Conservation (phyloP, 805 yeast species). For the Ogataea dorogensis region DNA sequence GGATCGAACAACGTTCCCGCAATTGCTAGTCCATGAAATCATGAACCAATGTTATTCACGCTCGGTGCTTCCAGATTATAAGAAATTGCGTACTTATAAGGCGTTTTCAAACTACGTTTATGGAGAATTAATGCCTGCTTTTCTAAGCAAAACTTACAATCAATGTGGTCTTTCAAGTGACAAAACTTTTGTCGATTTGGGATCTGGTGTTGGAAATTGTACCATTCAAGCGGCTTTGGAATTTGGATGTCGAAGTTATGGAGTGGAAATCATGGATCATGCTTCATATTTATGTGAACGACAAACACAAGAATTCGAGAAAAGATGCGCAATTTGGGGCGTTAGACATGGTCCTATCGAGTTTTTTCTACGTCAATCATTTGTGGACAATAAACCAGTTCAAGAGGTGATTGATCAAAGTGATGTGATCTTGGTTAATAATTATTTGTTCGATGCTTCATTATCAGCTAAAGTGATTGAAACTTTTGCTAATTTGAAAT, state of each 20-base stretch:
- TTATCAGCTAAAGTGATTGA: constrained; percentile 65
- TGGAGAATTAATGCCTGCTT: constrained; percentile 83
- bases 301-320: constrained; percentile 58
- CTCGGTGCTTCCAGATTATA: constrained; percentile 72
- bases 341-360: constrained; percentile 53
- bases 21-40: constrained; percentile 59
- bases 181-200: constrained; percentile 77
- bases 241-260: constrained; percentile 79
- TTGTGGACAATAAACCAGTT: constrained; percentile 63
- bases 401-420: constrained; percentile 52
- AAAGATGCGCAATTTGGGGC: constrained; percentile 64
- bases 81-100: constrained; percentile 63
- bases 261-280: constrained; percentile 85
- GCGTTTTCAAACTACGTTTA: constrained; percentile 90
- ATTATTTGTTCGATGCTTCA: constrained; percentile 77
- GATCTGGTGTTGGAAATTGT: constrained; percentile 94
- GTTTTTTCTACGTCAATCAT: constrained; percentile 66
- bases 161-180: constrained; percentile 53
- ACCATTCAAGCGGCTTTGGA: constrained; percentile 86
- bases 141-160: constrained; percentile 63
- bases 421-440: constrained; percentile 76
- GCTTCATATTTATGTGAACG: constrained; percentile 66
- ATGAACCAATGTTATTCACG: constrained; percentile 72
- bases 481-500: constrained; percentile 59
- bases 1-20: constrained; percentile 33